Base-by-base conservation (phyloP, 345 rosid species). In the Nephelium lappaceum region DNA sequence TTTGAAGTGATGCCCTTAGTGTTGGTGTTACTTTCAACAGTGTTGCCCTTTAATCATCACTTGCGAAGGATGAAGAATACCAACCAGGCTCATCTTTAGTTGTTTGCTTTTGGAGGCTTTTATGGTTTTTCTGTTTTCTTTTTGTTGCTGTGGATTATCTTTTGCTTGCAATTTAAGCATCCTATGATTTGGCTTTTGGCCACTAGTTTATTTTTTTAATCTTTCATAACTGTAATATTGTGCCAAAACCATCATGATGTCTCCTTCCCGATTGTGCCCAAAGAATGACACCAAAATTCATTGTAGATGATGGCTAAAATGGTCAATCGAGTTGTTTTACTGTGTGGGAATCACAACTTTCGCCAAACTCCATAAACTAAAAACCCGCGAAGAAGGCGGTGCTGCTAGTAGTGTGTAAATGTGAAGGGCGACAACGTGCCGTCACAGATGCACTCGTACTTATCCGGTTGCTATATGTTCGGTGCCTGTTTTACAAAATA, bases 341-440 rank as follows among this genome's bases (percentile, higher is more conserved):
- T 1, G 19, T 38, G 21, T 72, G 19, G 31, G 53, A 72, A 57
- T 39, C 67, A 72, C 49, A 18, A 49, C 23, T 36, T 27, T 75
- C 9, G 0, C 10, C 76, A 14, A 61, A 24, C 19, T 36, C 76
- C 51, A 58, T 3, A 0, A 10, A 63, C 45, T 3, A 31, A 64
- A 27, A 63, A 11, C 19, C 42, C 71, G 78, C 70, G 65, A 15
- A 10, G 15, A 68, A 42, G 72, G 36, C 62, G 73, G 77, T 64
- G 79, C 15, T 51, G 57, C n/a, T 15, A 19, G 19, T 51, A 11
- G 4, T 51, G 23, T 51, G 77, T 63, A 39, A 18, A 55, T 21
- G 73, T 24, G 67, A 66, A 45, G 69, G 70, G 84, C 36, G 80
- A 73, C 77, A 73, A 72, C 3, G 43, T 63, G 66, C 80, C 82